phyloP scores from a whole-genome alignment of 1,284 basidiomycete species.

The Butyriboletus regius region DNA sequence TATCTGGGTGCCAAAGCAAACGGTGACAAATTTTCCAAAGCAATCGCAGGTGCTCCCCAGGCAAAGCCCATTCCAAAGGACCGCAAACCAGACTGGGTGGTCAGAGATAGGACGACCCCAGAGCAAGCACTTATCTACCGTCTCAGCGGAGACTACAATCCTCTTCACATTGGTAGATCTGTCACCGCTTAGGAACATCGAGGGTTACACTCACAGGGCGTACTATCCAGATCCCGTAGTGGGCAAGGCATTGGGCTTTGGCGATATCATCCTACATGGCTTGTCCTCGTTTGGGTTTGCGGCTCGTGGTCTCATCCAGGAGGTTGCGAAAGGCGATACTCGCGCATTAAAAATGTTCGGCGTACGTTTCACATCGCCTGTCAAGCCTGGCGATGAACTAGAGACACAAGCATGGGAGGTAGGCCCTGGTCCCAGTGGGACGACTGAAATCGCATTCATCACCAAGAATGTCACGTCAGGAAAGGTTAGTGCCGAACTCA shows the following conservation, averaged over 20 bases:
- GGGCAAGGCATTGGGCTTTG: slow-evolving; percentile 66
- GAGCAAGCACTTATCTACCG: slow-evolving; percentile 76
- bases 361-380: slow-evolving; percentile 70
- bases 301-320: slow-evolving; percentile 62
- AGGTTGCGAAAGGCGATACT: slow-evolving; percentile 54
- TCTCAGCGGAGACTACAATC: slow-evolving; percentile 79
- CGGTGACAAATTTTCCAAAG: slow-evolving; percentile 60
- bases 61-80: slow-evolving; percentile 63
- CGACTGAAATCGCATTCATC: slow-evolving; percentile 62
- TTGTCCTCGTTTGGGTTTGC: slow-evolving; percentile 70
- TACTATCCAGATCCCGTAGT: slow-evolving; percentile 55
- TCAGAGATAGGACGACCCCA: slow-evolving; percentile 60
- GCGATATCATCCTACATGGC: slow-evolving; percentile 78
- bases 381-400: slow-evolving; percentile 69
- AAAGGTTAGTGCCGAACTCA: slow-evolving; percentile 43
- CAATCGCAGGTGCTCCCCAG: slow-evolving; percentile 59
- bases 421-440: slow-evolving; percentile 57
- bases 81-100: slow-evolving; percentile 60
- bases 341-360: slow-evolving; percentile 59
- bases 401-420: slow-evolving; percentile 75
- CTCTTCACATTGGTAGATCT: slow-evolving; percentile 66
- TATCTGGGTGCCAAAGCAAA: slow-evolving; percentile 69
- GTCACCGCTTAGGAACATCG: neutral
- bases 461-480: slow-evolving; percentile 63
- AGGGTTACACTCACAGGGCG: neutral